These are phyloP conservation scores for Kwoniella europaea DNA, from an alignment of 768 basidiomycete species.

Conservation along the genomic window DNA sequence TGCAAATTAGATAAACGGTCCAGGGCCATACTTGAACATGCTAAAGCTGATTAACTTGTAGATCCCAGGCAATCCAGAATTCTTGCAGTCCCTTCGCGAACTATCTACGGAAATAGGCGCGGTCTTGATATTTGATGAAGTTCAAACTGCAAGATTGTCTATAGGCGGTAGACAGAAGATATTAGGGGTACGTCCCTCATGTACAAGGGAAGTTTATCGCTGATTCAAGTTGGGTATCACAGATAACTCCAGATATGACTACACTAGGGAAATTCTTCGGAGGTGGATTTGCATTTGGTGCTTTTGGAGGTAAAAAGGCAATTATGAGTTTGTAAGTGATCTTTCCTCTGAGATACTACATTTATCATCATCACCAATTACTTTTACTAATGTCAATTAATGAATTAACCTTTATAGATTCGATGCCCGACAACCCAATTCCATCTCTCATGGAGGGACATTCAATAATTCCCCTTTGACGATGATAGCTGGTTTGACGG, in stretches of 20 bases:
- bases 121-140: conserved; percentile 39
- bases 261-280: conserved; percentile 37
- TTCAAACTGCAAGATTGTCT: conserved; percentile 28
- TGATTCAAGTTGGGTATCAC: neutral
- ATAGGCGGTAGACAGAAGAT: conserved; percentile 22
- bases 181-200: conserved; percentile 7
- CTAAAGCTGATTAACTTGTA: no score
- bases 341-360: neutral
- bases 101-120: conserved; percentile 22
- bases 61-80: conserved; percentile 27
- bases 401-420: conserved; percentile 8
- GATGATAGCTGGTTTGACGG: conserved; percentile 34
- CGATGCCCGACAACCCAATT: conserved; percentile 27
- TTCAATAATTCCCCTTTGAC: conserved; percentile 39
- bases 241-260: conserved; percentile 33
- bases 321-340: conserved; percentile 14
- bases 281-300: conserved; percentile 38
- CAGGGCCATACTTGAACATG: no score
- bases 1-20: no score
- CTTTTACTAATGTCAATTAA: no score
- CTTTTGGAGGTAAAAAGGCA: conserved; percentile 27
- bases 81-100: conserved; percentile 19
- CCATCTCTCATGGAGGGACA: conserved; percentile 32
- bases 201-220: neutral
- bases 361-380: no score